Evolutionary conservation across 1,139 yeast genomes (phyloP), one percentile per base, ranked within the genome.

Genomic region (Hyphopichia pseudoburtonii): DNA sequence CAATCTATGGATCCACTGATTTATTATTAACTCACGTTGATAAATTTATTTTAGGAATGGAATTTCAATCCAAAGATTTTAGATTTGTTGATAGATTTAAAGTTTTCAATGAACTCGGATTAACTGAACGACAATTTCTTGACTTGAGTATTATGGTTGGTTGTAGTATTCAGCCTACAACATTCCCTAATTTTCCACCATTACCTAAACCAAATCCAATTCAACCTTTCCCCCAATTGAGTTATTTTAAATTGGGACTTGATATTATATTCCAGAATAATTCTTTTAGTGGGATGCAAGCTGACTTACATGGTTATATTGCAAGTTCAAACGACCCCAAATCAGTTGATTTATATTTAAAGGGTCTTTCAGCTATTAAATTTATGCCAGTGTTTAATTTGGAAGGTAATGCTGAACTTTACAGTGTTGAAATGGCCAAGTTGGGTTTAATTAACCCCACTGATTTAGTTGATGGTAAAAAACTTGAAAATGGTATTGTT

Each of bases 1-100:
- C 86, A 1, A 78, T 90, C 27, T 88, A 81, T 57, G 95, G 95
- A 1, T 85, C 96, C 8, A 82, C 90, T 2, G 97, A 92, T 51
- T 71, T 82, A 33, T 64, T 90, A 34, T 66, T 90, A 55, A 70
- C 77, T 12, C 62, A 67, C 28, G 73, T 86, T 28, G 94, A 85
- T 43, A 85, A 79, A 49, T 80, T 88, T 42, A 82, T 90, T 41
- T 61, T 83, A 35, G 80, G 83, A 17, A 74, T 88, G 73, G 95
- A 86, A 45, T 75, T 80, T 45, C 80, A 75, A 39, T 68, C 75
- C 22, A 76, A 75, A 45, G 81, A 76, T 40, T 84, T 88, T 54
- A 72, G 85, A 48, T 86, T 72, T 56, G 70, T 89, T 37, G 86
- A 83, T 43, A 80, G 76, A 49, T 49, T 62, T 14, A 73, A 74